These are phyloP conservation scores for Xerocomus brunneocitrinus DNA, from an alignment of 768 basidiomycete genomes.

Conservation along the genomic window DNA sequence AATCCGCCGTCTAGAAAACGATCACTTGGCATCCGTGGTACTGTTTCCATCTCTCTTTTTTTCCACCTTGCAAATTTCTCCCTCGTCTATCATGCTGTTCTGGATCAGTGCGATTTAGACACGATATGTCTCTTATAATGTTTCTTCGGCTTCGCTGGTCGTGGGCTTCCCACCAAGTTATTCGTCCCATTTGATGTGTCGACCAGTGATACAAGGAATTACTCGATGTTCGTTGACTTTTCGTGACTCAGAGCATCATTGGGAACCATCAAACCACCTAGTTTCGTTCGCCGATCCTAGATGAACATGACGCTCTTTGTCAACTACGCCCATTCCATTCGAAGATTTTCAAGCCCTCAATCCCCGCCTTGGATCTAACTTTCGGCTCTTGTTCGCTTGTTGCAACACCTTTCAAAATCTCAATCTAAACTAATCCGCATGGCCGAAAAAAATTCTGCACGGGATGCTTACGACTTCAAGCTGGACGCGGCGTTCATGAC, in stretches of 20 bases:
- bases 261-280: background rate
- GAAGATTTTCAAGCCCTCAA: constrained; percentile 3
- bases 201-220: background rate
- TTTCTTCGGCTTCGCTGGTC: background rate
- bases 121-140: constrained; percentile 3
- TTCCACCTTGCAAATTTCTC: background rate
- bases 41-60: constrained; percentile 1
- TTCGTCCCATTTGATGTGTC: background rate
- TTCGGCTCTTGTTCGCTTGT: constrained; percentile 3
- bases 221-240: constrained; percentile 6
- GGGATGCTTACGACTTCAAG: background rate
- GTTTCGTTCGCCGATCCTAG: constrained; percentile 1
- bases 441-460: background rate
- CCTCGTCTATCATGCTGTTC: constrained; percentile 6
- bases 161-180: background rate
- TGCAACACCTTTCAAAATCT: background rate
- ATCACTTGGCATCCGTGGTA: constrained; percentile 12
- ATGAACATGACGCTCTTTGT: background rate
- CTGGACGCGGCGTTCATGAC: background rate
- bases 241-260: constrained; percentile 3
- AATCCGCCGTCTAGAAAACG: background rate
- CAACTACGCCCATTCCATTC: constrained; percentile 1
- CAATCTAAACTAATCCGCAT: background rate
- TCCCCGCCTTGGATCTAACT: background rate
- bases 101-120: constrained; percentile 4